A percentile compares a stretch with the other conserved stretches of the same genome.
Evolutionary conservation across 176 grass and related monocot species (phyloP).

Genomic region (Bolboschoenus planiculmis): DNA sequence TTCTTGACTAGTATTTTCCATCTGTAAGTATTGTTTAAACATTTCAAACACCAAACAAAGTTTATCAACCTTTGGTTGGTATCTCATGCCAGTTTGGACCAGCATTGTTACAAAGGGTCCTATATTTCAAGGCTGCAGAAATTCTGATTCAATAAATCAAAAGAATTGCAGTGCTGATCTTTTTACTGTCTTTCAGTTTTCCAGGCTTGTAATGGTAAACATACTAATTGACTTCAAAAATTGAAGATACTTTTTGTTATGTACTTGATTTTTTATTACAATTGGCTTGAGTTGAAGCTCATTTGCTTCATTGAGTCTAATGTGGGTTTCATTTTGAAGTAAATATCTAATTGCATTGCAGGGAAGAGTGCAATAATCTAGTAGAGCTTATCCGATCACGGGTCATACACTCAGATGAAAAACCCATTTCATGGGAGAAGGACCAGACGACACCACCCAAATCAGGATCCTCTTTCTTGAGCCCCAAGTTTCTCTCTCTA

Average conservation of each 20-base stretch:
- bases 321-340: neutral
- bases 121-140: neutral
- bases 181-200: neutral
- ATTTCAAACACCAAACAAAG: neutral
- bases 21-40: neutral
- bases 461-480: conserved; percentile 30
- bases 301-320: neutral
- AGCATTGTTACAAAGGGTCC: neutral
- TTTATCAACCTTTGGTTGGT: neutral
- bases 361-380: conserved; percentile 55
- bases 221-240: neutral
- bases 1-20: neutral
- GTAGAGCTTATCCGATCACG: conserved; percentile 79
- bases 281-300: neutral
- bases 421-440: conserved; percentile 26
- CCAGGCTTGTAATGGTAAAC: neutral
- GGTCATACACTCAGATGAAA: conserved; percentile 49
- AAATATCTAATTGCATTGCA: conserved; percentile 37
- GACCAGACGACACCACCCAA: neutral
- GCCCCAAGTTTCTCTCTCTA: conserved; percentile 38
- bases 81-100: neutral
- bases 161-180: neutral
- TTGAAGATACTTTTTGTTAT: neutral
- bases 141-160: neutral
- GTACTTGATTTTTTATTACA: neutral